Conservation (phyloP, 495 filamentous ascomycete species). For the Pseudevernia furfuracea region DNA sequence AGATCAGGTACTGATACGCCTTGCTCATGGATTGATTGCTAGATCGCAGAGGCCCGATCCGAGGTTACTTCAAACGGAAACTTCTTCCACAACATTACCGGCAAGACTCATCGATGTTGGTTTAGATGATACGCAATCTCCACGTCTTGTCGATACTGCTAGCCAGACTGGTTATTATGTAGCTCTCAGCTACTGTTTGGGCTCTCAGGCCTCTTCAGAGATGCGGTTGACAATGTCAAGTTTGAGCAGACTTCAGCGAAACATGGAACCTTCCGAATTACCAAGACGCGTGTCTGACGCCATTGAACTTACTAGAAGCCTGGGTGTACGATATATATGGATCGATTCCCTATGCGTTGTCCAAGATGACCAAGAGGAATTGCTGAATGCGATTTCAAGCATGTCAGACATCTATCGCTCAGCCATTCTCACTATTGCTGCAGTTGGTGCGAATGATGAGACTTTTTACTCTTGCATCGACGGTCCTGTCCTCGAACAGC, state of each 20-base stretch:
- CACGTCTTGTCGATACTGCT: background rate
- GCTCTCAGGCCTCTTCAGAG: background rate
- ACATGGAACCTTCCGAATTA: background rate
- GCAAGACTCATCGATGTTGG: background rate
- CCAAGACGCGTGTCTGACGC: background rate
- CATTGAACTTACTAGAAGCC: background rate
- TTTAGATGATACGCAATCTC: background rate
- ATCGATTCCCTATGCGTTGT: background rate
- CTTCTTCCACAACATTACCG: background rate
- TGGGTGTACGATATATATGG: background rate
- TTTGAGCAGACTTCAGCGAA: background rate
- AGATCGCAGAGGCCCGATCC: background rate
- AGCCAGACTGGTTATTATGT: background rate
- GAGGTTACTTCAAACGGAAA: background rate
- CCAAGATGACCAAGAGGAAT: background rate
- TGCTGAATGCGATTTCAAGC: background rate
- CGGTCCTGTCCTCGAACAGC: background rate
- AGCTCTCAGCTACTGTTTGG: background rate
- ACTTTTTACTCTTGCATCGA: background rate
- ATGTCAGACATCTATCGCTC: background rate
- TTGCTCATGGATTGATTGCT: slow-evolving; percentile 1
- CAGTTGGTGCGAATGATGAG: background rate
- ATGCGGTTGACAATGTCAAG: background rate
- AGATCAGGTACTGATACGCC: background rate
- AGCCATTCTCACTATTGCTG: background rate